Base-by-base conservation (phyloP, 371 early-diverging fungal species). In the Mortierella sp. region DNA sequence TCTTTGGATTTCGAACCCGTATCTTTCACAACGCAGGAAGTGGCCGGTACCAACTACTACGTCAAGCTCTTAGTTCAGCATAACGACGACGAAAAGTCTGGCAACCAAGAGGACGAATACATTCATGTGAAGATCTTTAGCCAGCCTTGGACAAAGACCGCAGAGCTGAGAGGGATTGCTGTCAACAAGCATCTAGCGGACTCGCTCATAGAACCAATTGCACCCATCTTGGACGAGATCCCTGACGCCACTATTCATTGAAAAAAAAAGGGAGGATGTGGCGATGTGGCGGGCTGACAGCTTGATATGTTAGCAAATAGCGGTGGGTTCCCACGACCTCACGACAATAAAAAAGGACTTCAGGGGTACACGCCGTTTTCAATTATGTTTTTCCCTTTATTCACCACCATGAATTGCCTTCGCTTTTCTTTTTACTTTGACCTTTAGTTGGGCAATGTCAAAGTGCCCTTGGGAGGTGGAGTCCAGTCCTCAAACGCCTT, bases 391-490 rank as follows among this genome's bases (percentile, higher is more conserved):
- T n/a, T n/a, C n/a, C n/a, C n/a, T n/a, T n/a, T n/a, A n/a, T n/a
- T n/a, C n/a, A n/a, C n/a, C n/a, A n/a, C n/a, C n/a, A n/a, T n/a
- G n/a, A n/a, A n/a, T n/a, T n/a, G n/a, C n/a, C n/a, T n/a, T n/a
- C n/a, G n/a, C n/a, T n/a, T n/a, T 14, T 3, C 21, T 16, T n/a
- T 18, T 18, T 26, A 34, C 10, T 23, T 46, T 56, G 38, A 12
- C 45, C 28, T 52, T 45, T 54, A 27, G 28, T 43, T 50, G 24
- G 76, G 69, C 27, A 74, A 34, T 9, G 61, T 59, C 42, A 74
- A 48, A 24, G 70, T 69, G 21, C 76, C 61, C 54, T 68, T 73
- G 47, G 74, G 64, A 16, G 46, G 41, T 23, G 74, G 74, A 2
- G 64, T 73, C 70, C 70, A 76, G 19, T 70, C 59, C 23, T 76